These are phyloP conservation scores for Globisporangium cystogenes DNA, from an alignment of 352 stramenopile genomes.

Conservation along the genomic window DNA sequence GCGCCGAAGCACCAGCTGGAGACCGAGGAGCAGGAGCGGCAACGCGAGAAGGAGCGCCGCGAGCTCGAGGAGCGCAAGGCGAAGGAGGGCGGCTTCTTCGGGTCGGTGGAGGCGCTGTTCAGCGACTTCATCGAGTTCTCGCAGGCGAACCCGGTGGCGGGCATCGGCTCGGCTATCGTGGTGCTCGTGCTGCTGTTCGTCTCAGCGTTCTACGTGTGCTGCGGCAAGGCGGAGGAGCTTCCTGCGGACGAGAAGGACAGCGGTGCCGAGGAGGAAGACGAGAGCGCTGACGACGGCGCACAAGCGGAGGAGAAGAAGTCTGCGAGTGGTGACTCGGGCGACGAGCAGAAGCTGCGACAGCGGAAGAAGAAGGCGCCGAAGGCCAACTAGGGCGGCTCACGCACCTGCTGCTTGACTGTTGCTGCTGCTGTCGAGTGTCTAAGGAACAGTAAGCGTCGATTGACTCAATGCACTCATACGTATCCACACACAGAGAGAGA, in stretches of 20 bases:
- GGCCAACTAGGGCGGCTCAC: slow-evolving; percentile 52
- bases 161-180: slow-evolving; percentile 34
- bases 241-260: slow-evolving; percentile 19
- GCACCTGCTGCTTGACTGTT: no score
- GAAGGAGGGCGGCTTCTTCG: slow-evolving; percentile 43
- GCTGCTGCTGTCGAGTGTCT: no score
- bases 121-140: slow-evolving; percentile 43
- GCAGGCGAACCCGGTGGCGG: slow-evolving; percentile 50
- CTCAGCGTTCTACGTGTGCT: slow-evolving; percentile 56
- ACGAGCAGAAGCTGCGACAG: slow-evolving; percentile 56
- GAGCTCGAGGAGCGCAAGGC: slow-evolving; percentile 30
- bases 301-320: slow-evolving; percentile 20
- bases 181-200: slow-evolving; percentile 38
- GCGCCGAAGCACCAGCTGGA: slow-evolving; percentile 69
- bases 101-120: slow-evolving; percentile 33
- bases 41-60: slow-evolving; percentile 32
- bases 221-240: slow-evolving; percentile 34
- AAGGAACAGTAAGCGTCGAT: no score
- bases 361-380: slow-evolving; percentile 76
- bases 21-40: slow-evolving; percentile 42
- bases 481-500: background rate
- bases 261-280: slow-evolving; percentile 24
- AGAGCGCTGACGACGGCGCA: slow-evolving; percentile 22
- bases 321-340: slow-evolving; percentile 7
- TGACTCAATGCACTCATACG: no score